Percentiles rank a stretch among this genome's conserved stretches.
Evolutionary conservation across 164 flowering plant genomes (phyloP).

Genomic region (Magnolia officinalis): DNA sequence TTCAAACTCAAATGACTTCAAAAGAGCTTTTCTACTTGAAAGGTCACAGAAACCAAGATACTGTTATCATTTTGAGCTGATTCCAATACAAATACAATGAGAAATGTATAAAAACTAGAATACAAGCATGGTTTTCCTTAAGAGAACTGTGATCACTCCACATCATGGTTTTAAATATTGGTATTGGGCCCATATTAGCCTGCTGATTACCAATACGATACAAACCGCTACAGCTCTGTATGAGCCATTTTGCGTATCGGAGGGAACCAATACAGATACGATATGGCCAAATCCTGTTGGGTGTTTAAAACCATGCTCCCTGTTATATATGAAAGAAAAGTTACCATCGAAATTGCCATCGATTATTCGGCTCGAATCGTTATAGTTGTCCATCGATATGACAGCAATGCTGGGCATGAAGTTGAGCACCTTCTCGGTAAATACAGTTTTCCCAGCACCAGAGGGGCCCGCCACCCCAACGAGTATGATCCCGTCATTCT

Average conservation of each 20-base stretch:
- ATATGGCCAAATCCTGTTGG: no score
- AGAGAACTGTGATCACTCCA: no score
- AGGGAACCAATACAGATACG: neutral
- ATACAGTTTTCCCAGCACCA: constrained; percentile 98
- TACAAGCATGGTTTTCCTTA: no score
- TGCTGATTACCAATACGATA: neutral
- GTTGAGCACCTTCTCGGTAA: constrained; percentile 83
- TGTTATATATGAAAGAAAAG: neutral
- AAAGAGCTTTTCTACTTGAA: neutral
- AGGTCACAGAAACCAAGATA: neutral
- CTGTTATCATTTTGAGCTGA: neutral
- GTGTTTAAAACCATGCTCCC: neutral
- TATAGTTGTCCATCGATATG: constrained; percentile 96
- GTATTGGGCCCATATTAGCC: no score
- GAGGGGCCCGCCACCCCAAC: constrained; percentile 97
- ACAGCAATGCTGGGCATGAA: constrained; percentile 94
- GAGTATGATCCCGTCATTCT: constrained; percentile 81
- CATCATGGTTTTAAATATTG: no score
- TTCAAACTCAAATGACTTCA: neutral
- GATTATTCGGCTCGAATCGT: constrained; percentile 83
- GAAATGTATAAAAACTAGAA: no score
- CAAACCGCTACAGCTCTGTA: neutral
- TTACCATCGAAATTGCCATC: constrained; percentile 98
- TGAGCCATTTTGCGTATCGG: neutral
- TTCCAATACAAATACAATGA: no score